phyloP scores from a whole-genome alignment of 225 moss, liverwort and hornwort species.

The Thuidium tamariscinum region DNA sequence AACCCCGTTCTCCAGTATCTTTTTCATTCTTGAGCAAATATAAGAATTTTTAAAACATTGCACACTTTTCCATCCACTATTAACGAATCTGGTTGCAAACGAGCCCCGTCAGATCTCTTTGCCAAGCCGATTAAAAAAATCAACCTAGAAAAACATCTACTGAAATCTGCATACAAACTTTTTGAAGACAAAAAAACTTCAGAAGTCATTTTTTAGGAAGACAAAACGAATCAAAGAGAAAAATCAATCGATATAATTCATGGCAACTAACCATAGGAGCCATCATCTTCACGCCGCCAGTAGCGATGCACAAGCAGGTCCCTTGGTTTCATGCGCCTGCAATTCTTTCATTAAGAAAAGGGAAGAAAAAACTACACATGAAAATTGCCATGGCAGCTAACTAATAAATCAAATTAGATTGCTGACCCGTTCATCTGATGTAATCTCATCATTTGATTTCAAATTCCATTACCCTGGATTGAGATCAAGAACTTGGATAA shows the following conservation, averaged over 20 bases:
- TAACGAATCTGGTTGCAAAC: not conserved
- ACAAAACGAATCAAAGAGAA: not conserved
- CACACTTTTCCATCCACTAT: not conserved
- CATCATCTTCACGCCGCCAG: slow-evolving; percentile 98
- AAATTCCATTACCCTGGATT: not conserved
- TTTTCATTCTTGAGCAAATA: not conserved
- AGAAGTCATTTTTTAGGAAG: not conserved
- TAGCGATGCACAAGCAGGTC: slow-evolving; percentile 95
- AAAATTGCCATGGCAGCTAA: not conserved
- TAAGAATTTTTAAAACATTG: not conserved
- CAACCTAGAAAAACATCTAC: not conserved
- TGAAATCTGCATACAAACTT: not conserved
- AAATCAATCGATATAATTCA: not conserved
- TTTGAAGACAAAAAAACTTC: not conserved
- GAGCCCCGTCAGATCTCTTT: not conserved
- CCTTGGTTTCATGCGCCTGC: slow-evolving; percentile 86
- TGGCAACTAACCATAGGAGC: slow-evolving; percentile 65
- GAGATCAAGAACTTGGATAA: not conserved
- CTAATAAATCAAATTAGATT: not conserved
- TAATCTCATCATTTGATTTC: not conserved
- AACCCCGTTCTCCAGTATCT: not conserved
- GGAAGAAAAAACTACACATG: not conserved
- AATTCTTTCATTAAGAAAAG: not conserved
- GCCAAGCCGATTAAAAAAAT: not conserved
- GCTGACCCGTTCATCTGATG: not conserved